These are phyloP conservation scores for Comarum palustre DNA, from an alignment of 306 rosid genomes.

Conservation along the genomic window DNA sequence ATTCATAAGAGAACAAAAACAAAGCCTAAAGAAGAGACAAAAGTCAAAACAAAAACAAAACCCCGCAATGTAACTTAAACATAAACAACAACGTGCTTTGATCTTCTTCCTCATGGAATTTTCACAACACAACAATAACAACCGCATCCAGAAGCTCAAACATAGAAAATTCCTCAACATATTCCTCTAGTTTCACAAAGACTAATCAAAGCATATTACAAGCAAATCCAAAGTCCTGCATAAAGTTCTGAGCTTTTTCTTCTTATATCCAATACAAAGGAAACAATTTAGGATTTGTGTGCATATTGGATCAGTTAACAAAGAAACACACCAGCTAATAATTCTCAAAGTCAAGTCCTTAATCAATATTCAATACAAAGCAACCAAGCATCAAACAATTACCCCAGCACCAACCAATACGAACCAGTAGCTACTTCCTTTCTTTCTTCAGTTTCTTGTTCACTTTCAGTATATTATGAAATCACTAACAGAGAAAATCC, in stretches of 20 bases:
- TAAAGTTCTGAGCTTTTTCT: background rate
- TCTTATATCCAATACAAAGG: background rate
- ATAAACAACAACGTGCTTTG: background rate
- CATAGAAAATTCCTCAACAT: constrained; percentile 3
- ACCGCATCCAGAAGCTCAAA: background rate
- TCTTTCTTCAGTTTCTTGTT: background rate
- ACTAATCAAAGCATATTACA: constrained; percentile 1
- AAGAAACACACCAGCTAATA: constrained; percentile 1
- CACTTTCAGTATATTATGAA: background rate
- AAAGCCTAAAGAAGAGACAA: constrained; percentile 14
- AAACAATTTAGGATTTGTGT: background rate
- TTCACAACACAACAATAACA: constrained; percentile 2
- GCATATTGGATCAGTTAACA: background rate
- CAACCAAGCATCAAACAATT: background rate
- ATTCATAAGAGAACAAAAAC: constrained; percentile 9
- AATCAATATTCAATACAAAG: background rate
- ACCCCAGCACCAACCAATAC: background rate
- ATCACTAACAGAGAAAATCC: background rate
- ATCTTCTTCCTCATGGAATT: background rate
- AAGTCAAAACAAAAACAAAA: constrained; percentile 5
- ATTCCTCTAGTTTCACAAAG: constrained; percentile 7
- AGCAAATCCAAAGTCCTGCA: background rate
- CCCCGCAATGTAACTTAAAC: background rate
- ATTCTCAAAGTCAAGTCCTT: constrained; percentile 5
- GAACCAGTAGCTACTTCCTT: background rate